phyloP scores from a whole-genome alignment of 2,329 filamentous ascomycete species.

The Onygena corvina region DNA sequence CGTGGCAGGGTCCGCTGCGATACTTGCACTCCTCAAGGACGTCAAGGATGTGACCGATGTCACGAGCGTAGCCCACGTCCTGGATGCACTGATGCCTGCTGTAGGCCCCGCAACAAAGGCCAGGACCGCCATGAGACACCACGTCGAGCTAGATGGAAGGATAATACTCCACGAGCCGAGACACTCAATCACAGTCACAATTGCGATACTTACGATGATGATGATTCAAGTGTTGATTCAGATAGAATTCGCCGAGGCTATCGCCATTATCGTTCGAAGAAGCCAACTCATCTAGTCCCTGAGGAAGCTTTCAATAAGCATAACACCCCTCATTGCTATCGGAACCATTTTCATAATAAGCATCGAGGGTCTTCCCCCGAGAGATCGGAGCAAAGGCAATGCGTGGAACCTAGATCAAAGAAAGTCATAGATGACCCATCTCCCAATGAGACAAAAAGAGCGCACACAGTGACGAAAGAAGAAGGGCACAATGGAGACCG shows the following conservation, averaged over 20 bases:
- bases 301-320: background rate
- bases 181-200: background rate
- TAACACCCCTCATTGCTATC: constrained; percentile 4
- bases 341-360: background rate
- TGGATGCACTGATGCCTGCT: background rate
- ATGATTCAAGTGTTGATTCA: background rate
- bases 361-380: background rate
- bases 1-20: constrained; percentile 4
- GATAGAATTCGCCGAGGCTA: background rate
- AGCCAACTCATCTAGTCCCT: background rate
- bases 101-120: background rate
- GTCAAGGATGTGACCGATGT: background rate
- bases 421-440: background rate
- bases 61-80: background rate
- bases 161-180: background rate
- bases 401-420: background rate
- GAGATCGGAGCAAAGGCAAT: background rate
- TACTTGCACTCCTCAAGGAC: background rate
- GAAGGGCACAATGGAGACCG: background rate
- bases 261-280: background rate
- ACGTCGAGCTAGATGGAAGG: background rate
- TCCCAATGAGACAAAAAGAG: background rate
- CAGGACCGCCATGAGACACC: background rate
- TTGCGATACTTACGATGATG: constrained; percentile 2
- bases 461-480: background rate